phyloP scores from a whole-genome alignment of 2,329 filamentous ascomycete genomes.

The Ilyonectria destructans region DNA sequence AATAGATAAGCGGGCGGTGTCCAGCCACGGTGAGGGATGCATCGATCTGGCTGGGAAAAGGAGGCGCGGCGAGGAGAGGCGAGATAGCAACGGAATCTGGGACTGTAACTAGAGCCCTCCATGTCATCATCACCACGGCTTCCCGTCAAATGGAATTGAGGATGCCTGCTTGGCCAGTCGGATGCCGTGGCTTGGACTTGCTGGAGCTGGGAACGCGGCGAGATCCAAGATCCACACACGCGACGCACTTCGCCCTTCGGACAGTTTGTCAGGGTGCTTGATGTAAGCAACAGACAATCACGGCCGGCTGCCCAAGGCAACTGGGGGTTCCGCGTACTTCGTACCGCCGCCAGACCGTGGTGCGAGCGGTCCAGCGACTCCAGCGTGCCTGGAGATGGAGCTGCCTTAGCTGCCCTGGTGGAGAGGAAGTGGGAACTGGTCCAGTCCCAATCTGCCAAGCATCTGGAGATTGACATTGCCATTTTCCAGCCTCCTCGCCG shows the following conservation, averaged over 20 bases:
- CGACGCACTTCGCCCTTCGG: conserved; percentile 2
- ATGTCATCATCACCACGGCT: conserved; percentile 25
- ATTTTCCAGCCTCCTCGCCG: conserved; percentile 45
- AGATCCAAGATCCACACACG: conserved; percentile 40
- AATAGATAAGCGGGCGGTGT: conserved; percentile 35
- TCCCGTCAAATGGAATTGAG: conserved; percentile 25
- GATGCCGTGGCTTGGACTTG: conserved; percentile 37
- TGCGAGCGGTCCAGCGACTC: conserved; percentile 15
- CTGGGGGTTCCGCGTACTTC: conserved; percentile 11
- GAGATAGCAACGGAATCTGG: conserved; percentile 37
- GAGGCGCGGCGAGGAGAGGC: conserved; percentile 27
- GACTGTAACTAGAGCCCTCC: conserved; percentile 19
- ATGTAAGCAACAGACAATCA: conserved; percentile 6
- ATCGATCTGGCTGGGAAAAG: conserved; percentile 25
- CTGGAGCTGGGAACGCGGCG: conserved; percentile 30
- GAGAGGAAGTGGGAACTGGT: conserved; percentile 35
- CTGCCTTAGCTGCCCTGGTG: conserved; percentile 21
- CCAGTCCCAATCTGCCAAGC: conserved; percentile 43
- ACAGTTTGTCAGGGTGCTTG: neutral
- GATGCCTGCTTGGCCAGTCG: conserved; percentile 45
- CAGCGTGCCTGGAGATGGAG: conserved; percentile 13
- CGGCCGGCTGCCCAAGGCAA: neutral
- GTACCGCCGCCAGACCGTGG: conserved; percentile 16
- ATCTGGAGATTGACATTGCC: conserved; percentile 44
- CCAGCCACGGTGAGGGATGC: conserved; percentile 30